These are phyloP conservation scores for Pistacia atlantica DNA, from an alignment of 345 rosid species.

Conservation along the genomic window DNA sequence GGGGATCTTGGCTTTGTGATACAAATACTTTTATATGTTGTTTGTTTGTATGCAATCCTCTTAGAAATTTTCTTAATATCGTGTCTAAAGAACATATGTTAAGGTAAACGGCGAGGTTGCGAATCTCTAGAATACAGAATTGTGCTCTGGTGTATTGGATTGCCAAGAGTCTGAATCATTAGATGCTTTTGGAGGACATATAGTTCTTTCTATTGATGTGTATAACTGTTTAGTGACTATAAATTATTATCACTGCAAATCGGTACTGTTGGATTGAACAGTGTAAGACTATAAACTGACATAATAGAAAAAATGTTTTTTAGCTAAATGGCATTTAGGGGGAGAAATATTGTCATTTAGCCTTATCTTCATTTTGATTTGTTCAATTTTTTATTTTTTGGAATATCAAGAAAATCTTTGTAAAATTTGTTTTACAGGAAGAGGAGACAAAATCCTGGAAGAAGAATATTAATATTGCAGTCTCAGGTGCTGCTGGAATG, in stretches of 20 bases:
- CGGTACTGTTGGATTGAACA: too few relatives aligned
- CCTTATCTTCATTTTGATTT: neutral
- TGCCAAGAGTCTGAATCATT: too few relatives aligned
- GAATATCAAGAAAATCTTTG: neutral
- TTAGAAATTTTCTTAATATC: neutral
- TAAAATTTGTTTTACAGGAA: conserved; percentile 49
- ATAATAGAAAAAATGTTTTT: too few relatives aligned
- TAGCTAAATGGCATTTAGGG: neutral
- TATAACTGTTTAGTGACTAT: neutral
- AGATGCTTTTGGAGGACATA: too few relatives aligned
- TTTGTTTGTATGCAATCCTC: conserved; percentile 10
- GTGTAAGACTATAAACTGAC: too few relatives aligned
- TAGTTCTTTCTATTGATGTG: neutral
- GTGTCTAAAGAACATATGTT: too few relatives aligned
- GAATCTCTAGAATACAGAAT: too few relatives aligned
- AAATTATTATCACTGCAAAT: too few relatives aligned
- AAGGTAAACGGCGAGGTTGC: too few relatives aligned
- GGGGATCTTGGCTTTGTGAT: neutral
- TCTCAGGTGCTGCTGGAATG: conserved; percentile 99
- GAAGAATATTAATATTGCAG: conserved; percentile 72
- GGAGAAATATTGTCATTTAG: neutral
- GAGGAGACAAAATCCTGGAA: conserved; percentile 95
- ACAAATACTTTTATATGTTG: conserved; percentile 6
- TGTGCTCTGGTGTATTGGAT: too few relatives aligned
- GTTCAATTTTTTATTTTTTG: neutral